Evolutionary conservation across 768 basidiomycete genomes (phyloP).

Genomic region (Coprinellus micaceus): DNA sequence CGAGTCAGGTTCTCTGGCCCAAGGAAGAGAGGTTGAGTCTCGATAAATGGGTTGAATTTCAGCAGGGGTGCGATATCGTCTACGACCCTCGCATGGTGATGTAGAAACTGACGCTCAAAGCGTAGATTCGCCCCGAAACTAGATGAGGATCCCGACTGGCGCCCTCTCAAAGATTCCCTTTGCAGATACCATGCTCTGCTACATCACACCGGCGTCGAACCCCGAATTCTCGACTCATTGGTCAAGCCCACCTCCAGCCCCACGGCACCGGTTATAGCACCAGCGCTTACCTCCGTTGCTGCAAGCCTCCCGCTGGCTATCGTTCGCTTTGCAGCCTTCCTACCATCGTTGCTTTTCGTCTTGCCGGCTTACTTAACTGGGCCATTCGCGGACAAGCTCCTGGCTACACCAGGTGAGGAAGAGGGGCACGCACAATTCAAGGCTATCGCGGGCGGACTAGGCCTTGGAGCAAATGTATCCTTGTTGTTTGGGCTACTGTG

Average conservation of each 20-base stretch:
- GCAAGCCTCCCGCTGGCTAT: constrained; percentile 38
- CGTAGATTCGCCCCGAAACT: constrained; percentile 8
- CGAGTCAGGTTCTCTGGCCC: constrained; percentile 54
- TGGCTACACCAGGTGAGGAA: constrained; percentile 51
- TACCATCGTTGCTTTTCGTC: constrained; percentile 47
- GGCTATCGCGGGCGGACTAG: constrained; percentile 53
- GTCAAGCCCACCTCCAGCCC: constrained; percentile 10
- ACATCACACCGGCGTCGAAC: constrained; percentile 46
- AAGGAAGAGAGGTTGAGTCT: constrained; percentile 43
- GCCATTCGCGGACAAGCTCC: constrained; percentile 35
- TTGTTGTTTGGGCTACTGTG: constrained; percentile 20
- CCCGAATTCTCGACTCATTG: constrained; percentile 39
- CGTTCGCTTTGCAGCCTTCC: constrained; percentile 32
- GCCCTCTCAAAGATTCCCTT: constrained; percentile 39
- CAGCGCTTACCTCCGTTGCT: constrained; percentile 25
- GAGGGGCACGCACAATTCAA: constrained; percentile 73
- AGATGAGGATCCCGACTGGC: background rate
- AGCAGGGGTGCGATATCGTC: constrained; percentile 48
- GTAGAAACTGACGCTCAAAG: too few species aligned
- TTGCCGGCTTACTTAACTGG: constrained; percentile 58
- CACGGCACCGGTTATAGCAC: constrained; percentile 11
- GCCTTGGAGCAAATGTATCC: constrained; percentile 28
- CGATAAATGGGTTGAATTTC: constrained; percentile 48
- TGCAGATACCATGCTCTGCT: constrained; percentile 56
- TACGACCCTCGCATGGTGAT: background rate